A percentile compares a stretch with the other conserved stretches of the same genome.
Conservation (phyloP, 176 grass and related monocot species). For the Paspalum vaginatum region DNA sequence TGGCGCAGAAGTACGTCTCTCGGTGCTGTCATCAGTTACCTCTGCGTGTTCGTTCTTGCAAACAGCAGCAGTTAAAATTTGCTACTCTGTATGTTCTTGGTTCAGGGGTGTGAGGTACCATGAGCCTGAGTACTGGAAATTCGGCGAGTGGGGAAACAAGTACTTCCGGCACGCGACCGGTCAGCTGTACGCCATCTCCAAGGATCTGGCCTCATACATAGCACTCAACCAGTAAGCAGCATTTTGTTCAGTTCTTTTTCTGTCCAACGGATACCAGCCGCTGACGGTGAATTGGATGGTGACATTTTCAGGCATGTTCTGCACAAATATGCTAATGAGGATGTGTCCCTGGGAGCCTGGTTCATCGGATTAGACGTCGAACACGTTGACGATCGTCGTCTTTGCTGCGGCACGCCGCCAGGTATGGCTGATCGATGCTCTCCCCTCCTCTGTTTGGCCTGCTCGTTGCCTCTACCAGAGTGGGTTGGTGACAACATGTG, state of each 20-base stretch:
- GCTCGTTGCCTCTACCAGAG: background rate
- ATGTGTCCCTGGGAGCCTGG: slow-evolving; percentile 71
- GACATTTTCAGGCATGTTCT: slow-evolving; percentile 62
- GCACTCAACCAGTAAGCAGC: slow-evolving; percentile 60
- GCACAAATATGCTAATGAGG: slow-evolving; percentile 83
- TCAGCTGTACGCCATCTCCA: slow-evolving; percentile 66
- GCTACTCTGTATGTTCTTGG: background rate
- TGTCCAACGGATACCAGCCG: background rate
- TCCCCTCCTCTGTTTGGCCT: background rate
- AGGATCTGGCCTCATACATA: slow-evolving; percentile 66
- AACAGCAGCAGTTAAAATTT: background rate
- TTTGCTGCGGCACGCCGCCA: slow-evolving; percentile 63
- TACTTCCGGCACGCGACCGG: slow-evolving; percentile 62
- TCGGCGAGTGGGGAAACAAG: slow-evolving; percentile 63
- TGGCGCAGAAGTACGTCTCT: slow-evolving; percentile 85
- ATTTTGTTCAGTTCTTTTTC: background rate
- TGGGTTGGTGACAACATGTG: slow-evolving; percentile 20
- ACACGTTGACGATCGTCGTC: slow-evolving; percentile 65
- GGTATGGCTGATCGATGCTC: slow-evolving; percentile 44
- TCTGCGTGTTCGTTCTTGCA: background rate
- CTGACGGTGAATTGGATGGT: slow-evolving; percentile 27
- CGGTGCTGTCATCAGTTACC: background rate
- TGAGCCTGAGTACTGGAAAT: slow-evolving; percentile 74
- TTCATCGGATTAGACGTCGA: slow-evolving; percentile 72
- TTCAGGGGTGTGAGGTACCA: slow-evolving; percentile 61